These are phyloP conservation scores for Blastocystis sp. DNA, from an alignment of 352 stramenopile genomes.

Conservation along the genomic window DNA sequence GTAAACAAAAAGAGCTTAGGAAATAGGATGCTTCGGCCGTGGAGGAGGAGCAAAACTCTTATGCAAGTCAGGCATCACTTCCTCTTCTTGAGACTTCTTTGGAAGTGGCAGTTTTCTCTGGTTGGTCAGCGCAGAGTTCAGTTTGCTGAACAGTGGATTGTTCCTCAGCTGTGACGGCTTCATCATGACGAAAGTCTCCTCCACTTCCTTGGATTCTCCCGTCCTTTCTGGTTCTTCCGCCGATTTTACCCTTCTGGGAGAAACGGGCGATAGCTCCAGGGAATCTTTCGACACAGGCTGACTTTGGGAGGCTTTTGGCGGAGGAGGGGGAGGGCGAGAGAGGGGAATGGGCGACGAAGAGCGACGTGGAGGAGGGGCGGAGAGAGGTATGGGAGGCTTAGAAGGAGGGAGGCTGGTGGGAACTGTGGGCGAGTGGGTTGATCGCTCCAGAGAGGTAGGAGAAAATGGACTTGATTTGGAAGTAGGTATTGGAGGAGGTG, in stretches of 20 bases:
- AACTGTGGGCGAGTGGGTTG: not conserved
- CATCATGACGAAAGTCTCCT: not conserved
- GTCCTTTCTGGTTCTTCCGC: not conserved
- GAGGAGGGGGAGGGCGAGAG: not conserved
- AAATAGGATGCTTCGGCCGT: not conserved
- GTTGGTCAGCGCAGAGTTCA: not conserved
- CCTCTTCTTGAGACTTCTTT: not conserved
- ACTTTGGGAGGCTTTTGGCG: not conserved
- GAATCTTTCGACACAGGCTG: not conserved
- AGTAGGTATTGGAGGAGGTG: too few relatives aligned
- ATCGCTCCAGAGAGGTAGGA: too few relatives aligned
- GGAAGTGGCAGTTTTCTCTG: not conserved
- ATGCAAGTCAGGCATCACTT: slow-evolving; percentile 23
- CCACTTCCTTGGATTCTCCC: not conserved
- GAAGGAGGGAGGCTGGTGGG: not conserved
- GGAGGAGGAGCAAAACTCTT: slow-evolving; percentile 17
- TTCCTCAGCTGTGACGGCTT: slow-evolving; percentile 36
- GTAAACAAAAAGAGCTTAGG: not conserved
- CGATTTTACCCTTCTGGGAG: not conserved
- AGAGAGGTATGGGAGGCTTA: not conserved
- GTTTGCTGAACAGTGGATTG: not conserved
- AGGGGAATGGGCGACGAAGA: not conserved
- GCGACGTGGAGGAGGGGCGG: not conserved
- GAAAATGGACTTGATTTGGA: too few relatives aligned
- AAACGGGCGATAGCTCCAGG: not conserved